Evolutionary conservation across 176 grass and related monocot species (phyloP).

Genomic region (Oryza glumipatula): DNA sequence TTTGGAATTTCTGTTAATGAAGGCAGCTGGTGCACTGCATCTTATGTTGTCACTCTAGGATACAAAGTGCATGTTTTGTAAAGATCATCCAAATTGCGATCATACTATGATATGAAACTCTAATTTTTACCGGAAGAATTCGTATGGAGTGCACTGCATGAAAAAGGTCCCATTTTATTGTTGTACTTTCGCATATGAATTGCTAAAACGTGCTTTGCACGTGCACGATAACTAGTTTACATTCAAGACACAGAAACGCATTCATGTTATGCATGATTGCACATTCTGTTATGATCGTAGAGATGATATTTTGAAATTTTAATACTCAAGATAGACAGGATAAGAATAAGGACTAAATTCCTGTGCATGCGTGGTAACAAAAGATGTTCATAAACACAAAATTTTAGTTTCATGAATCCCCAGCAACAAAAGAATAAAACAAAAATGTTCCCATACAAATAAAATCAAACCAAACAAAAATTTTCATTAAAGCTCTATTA

Average conservation of each 20-base stretch:
- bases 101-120: no score
- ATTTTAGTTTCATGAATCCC: neutral
- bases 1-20: no score
- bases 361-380: neutral
- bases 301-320: neutral
- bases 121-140: no score
- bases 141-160: no score
- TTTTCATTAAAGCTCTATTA: neutral
- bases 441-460: neutral
- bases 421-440: no score
- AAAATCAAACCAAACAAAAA: neutral
- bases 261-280: slow-evolving; percentile 5
- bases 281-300: neutral
- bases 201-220: no score
- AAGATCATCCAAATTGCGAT: no score
- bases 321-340: neutral
- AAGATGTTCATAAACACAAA: neutral
- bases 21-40: no score
- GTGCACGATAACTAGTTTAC: neutral
- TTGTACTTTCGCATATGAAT: no score
- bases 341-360: slow-evolving; percentile 7
- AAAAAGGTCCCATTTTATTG: no score
- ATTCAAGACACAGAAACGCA: neutral
- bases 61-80: no score
- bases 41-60: no score